Base-by-base conservation (phyloP, 2,329 filamentous ascomycete genomes). In the Elsinoe ampelina region DNA sequence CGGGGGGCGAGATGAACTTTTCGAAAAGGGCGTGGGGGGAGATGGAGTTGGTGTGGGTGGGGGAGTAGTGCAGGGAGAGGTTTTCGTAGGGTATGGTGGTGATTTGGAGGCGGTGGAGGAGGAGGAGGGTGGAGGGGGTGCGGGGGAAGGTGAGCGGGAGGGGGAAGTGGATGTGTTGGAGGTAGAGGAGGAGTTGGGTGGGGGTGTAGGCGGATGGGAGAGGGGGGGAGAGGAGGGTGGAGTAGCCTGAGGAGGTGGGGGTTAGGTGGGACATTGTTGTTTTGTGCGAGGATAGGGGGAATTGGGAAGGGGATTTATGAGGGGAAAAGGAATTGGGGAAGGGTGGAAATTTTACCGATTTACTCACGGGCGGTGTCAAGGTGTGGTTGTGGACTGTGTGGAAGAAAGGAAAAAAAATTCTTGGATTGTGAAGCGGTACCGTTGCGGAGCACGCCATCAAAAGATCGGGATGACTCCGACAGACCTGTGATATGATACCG, bases 51-150 rank as follows among this genome's bases (percentile, higher is more conserved):
- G 66, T 66, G 52, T 74, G 75, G 43, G 73, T 69, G n/a, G 69
- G 67, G 1, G 75, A 76, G 63, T 80, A 80, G 63, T 83, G 81
- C 54, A 83, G 66, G 1, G 68, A 71, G 15, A 82, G 67, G 59
- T 81, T 83, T 11, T 81, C 80, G 67, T 80, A 83, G 0, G 79
- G 77, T 7, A 82, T 71, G 12, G 70, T 64, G 15, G 68, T 67
- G 3, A 82, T 65, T 55, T 80, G 77, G 5, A 57, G 51, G 38
- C 45, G 58, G n/a, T 60, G 58, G 19, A 55, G 36, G 52, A 55
- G 36, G 38, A 22, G 26, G 19, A 55, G 36, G 36, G 39, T 32
- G n/a, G 12, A 15, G 11, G 17, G 20, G 38, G 5, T 45, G 52
- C 52, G 52, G 6, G 20, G 52, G 22, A 34, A 42, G 36, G 36